Evolutionary conservation across 2,329 filamentous ascomycete species (phyloP), one percentile per base, ranked within the genome.

Genomic region (Exophiala sideris): DNA sequence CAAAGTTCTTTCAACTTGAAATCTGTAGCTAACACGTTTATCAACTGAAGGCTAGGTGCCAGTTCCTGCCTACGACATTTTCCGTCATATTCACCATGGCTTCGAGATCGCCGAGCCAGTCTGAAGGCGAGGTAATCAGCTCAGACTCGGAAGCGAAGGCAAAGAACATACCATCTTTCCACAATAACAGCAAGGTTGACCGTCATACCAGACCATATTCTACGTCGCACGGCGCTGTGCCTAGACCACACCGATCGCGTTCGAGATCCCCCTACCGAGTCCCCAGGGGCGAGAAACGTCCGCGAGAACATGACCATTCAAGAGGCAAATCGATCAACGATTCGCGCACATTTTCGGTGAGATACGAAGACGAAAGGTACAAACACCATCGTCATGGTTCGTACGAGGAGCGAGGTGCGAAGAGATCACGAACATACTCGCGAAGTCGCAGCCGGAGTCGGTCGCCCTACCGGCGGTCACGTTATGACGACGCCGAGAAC

Each of bases 71-170:
- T 58, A 44, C 51, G 56, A 65, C n/a, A 29, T 29, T 52, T 50
- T 53, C 45, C 54, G 54, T 56, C 60, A 57, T 65, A 46, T 45
- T 48, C 61, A 70, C 50, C 38, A 81, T 80, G 78, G 68, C 73
- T 63, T 76, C 76, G 60, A 69, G 73, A 72, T 71, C 70, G 60
- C 78, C 80, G 65, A 89, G 86, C 75, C 89, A 88, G 68, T 89
- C 89, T 73, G 89, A 95, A 75, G 89, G 90, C 76, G 90, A 95
- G 79, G 90, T 92, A 73, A 76, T 87, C 71, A 88, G 91, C 75
- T 82, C 82, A 75, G 79, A 80, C 74, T 80, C 79, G 79, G 80
- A 83, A 76, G 72, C 68, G 73, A 94, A 94, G 89, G 89, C 89
- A 94, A 88, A 87, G 89, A 86, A 74, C 74, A 78, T 87, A 85